Base-by-base conservation (phyloP, 805 yeast genomes). In the Wickerhamiella allomyrinae region DNA sequence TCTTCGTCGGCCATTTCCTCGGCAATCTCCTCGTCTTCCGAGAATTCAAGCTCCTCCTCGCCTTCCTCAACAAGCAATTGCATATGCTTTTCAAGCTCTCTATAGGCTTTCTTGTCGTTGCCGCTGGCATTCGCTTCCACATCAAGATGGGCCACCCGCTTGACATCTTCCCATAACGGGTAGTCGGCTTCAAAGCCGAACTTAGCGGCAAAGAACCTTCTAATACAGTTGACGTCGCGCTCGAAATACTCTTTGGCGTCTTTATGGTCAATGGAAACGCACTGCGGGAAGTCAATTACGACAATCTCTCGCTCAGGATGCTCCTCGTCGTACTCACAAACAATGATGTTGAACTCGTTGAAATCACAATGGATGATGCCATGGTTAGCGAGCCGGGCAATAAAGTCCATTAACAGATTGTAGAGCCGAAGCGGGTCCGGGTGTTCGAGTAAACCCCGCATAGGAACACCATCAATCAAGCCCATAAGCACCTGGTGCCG, bases 251-350 rank as follows among this genome's bases (percentile, higher is more conserved):
- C 73, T 48, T 79, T 79, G 6, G 97, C 96, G 58, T 91, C 95
- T 3, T 67, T 69, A 57, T 91, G 99, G 50, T 81, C 87, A 37
- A 83, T 82, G 19, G 95, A 84, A 14, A 91, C 81, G 74, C 96
- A 89, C 62, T 91, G 99, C 3, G 99, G 99, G 68, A 91, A 91
- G 69, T 91, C 99, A 54, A 91, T 89, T 21, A 91, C 95, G 17
- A 87, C 79, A 54, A 86, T 84, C 39, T 83, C 91, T 34, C 65
- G 62, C 42, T 77, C 83, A 7, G 68, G 66, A 35, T 52, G 35
- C 31, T 51, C 53, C 24, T 58, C 59, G 27, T 57, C 56, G 33
- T 58, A 50, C 48, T 80, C 80, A 33, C 81, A 68, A 23, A 85
- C 77, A 73, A 91, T 84, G 51, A 91, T 85, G 60, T 91, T 91